Evolutionary conservation across 2,329 filamentous ascomycete species (phyloP).

Genomic region (Coleophoma cylindrospora): DNA sequence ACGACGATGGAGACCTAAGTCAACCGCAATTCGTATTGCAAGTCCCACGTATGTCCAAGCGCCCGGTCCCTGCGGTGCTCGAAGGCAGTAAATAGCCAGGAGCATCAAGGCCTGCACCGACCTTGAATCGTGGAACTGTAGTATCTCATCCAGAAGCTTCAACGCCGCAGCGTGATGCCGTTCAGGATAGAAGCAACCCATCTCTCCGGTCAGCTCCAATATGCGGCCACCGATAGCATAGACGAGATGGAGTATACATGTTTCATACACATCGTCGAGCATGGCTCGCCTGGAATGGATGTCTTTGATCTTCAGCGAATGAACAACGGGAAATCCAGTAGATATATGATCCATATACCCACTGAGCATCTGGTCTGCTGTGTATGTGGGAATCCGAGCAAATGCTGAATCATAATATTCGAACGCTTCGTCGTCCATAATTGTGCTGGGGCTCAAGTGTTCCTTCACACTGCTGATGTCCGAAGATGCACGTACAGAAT

Average conservation of each 20-base stretch:
- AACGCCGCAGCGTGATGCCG: constrained; percentile 26
- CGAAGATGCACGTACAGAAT: background rate
- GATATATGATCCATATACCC: constrained; percentile 22
- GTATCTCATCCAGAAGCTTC: constrained; percentile 26
- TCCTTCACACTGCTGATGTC: background rate
- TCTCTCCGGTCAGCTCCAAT: constrained; percentile 24
- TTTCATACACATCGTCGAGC: constrained; percentile 14
- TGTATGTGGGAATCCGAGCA: constrained; percentile 12
- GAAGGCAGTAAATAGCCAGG: constrained; percentile 28
- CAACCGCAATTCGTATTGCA: constrained; percentile 17
- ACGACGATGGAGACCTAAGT: constrained; percentile 11
- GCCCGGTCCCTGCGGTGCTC: constrained; percentile 28
- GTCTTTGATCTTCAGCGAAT: constrained; percentile 14
- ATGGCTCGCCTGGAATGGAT: constrained; percentile 15
- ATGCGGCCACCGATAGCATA: constrained; percentile 27
- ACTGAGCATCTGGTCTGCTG: constrained; percentile 18
- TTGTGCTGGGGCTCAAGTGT: background rate
- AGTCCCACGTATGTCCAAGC: constrained; percentile 28
- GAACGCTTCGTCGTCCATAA: background rate
- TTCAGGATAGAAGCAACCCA: constrained; percentile 21
- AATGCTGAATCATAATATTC: constrained; percentile 5
- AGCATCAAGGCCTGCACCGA: constrained; percentile 28
- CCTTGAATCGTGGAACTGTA: constrained; percentile 27
- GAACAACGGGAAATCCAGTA: constrained; percentile 20
- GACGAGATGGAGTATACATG: constrained; percentile 20